Evolutionary conservation across 345 rosid genomes (phyloP).

Genomic region (Luvunga scandens): DNA sequence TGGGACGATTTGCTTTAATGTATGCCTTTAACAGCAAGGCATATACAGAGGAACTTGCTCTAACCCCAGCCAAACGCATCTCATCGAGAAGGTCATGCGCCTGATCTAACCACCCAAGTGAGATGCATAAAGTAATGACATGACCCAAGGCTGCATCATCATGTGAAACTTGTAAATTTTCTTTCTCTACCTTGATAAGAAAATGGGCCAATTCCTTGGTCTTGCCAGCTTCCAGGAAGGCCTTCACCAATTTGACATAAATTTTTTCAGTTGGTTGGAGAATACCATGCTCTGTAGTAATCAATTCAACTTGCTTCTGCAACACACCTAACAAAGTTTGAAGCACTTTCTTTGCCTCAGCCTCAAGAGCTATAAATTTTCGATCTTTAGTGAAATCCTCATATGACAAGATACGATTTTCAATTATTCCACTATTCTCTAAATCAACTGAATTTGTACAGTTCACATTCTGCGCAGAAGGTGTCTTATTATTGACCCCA

Average conservation of each 20-base stretch:
- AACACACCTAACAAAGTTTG: constrained; percentile 33
- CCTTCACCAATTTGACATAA: constrained; percentile 70
- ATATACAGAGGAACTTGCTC: constrained; percentile 67
- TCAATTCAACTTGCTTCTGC: constrained; percentile 41
- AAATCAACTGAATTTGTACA: constrained; percentile 18
- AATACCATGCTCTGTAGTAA: constrained; percentile 70
- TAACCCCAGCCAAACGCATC: constrained; percentile 72
- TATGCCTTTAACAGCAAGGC: constrained; percentile 74
- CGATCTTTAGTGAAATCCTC: constrained; percentile 58
- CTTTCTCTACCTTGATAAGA: constrained; percentile 70
- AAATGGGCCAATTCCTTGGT: constrained; percentile 70
- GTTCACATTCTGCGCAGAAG: constrained; percentile 24
- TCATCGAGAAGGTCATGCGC: constrained; percentile 95
- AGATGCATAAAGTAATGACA: constrained; percentile 74
- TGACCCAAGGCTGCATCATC: constrained; percentile 66
- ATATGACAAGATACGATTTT: constrained; percentile 33
- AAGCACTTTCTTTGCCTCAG: constrained; percentile 63
- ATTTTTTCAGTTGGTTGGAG: constrained; percentile 76
- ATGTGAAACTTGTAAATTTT: constrained; percentile 59
- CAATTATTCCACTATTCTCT: constrained; percentile 9
- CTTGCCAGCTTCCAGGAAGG: constrained; percentile 74
- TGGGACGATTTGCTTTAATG: constrained; percentile 54
- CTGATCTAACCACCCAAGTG: constrained; percentile 84
- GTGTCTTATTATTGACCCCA: constrained; percentile 23
- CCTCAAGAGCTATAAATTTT: constrained; percentile 51